A percentile compares a stretch with the other conserved stretches of the same genome.
phyloP scores from a whole-genome alignment of 2,329 filamentous ascomycete genomes.

The Nothophoma quercina region DNA sequence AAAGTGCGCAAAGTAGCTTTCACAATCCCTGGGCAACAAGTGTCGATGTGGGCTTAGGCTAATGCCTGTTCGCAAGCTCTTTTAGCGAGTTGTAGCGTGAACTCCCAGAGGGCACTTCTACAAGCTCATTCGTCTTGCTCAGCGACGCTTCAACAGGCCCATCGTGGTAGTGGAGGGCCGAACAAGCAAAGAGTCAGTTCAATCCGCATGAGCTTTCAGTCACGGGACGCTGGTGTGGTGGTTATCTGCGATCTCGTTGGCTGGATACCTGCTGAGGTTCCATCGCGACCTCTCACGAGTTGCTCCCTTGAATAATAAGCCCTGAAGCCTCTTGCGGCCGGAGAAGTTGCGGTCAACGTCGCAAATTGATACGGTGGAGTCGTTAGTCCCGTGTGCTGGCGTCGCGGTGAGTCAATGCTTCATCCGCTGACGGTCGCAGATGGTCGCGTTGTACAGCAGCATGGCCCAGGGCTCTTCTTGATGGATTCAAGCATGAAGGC shows the following conservation, averaged over 20 bases:
- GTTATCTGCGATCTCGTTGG: slow-evolving; percentile 38
- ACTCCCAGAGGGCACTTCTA: slow-evolving; percentile 30
- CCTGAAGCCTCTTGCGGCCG: slow-evolving; percentile 27
- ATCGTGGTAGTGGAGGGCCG: slow-evolving; percentile 36
- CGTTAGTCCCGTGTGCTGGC: slow-evolving; percentile 21
- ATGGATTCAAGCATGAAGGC: slow-evolving; percentile 19
- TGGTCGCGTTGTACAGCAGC: slow-evolving; percentile 14
- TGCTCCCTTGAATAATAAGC: slow-evolving; percentile 20
- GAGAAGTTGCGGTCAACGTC: slow-evolving; percentile 39
- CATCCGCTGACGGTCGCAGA: slow-evolving; percentile 15
- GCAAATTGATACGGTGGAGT: slow-evolving; percentile 15
- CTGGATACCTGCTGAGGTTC: slow-evolving; percentile 34
- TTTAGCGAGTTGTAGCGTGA: slow-evolving; percentile 30
- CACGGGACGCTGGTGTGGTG: slow-evolving; percentile 45
- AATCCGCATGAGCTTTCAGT: slow-evolving; percentile 41
- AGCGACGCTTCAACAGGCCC: slow-evolving; percentile 29
- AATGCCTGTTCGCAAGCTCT: slow-evolving; percentile 34
- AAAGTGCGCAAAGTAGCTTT: slow-evolving; percentile 23
- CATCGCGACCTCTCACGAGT: slow-evolving; percentile 29
- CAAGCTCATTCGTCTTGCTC: slow-evolving; percentile 41
- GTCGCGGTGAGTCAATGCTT: slow-evolving; percentile 30
- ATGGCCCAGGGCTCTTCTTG: slow-evolving; percentile 15
- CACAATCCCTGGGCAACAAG: slow-evolving; percentile 29
- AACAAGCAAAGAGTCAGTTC: slow-evolving; percentile 24
- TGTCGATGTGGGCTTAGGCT: slow-evolving; percentile 25